These are phyloP conservation scores for Sambucus nigra DNA, from an alignment of 129 eudicot genomes.

Conservation along the genomic window DNA sequence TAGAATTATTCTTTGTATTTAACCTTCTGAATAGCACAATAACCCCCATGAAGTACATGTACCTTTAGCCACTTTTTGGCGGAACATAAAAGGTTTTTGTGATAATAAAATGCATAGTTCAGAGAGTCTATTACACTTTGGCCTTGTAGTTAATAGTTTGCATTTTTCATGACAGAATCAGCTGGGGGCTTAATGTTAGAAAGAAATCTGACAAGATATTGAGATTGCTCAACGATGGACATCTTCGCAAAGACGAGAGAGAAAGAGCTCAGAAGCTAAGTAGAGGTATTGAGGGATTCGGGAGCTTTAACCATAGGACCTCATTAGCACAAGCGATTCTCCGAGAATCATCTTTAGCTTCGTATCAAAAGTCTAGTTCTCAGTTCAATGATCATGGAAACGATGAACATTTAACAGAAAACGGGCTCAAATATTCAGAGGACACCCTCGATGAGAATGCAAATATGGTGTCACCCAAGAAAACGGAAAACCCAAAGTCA, in stretches of 20 bases:
- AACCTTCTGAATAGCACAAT: no score
- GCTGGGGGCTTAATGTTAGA: slow-evolving; percentile 87
- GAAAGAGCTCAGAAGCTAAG: slow-evolving; percentile 60
- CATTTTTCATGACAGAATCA: slow-evolving; percentile 40
- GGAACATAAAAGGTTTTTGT: no score
- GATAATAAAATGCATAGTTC: no score
- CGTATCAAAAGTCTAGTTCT: slow-evolving; percentile 48
- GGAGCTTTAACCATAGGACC: slow-evolving; percentile 53
- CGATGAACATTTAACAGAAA: slow-evolving; percentile 5
- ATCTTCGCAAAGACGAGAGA: slow-evolving; percentile 67
- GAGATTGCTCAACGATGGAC: slow-evolving; percentile 48
- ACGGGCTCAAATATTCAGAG: slow-evolving; percentile 1
- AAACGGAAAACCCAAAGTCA: slow-evolving; percentile 9
- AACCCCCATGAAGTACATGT: no score
- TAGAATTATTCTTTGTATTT: no score
- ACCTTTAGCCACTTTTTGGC: no score
- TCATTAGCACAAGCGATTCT: slow-evolving; percentile 33
- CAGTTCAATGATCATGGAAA: slow-evolving; percentile 45
- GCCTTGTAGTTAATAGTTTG: neutral
- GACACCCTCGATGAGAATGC: slow-evolving; percentile 13
- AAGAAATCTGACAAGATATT: slow-evolving; percentile 64
- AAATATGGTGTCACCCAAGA: slow-evolving; percentile 7
- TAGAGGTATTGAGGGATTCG: slow-evolving; percentile 91
- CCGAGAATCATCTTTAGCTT: slow-evolving; percentile 22
- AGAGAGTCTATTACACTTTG: neutral